phyloP scores from a whole-genome alignment of 192 early-diverging fungal genomes.

The Gryganskiella cystojenkinii region DNA sequence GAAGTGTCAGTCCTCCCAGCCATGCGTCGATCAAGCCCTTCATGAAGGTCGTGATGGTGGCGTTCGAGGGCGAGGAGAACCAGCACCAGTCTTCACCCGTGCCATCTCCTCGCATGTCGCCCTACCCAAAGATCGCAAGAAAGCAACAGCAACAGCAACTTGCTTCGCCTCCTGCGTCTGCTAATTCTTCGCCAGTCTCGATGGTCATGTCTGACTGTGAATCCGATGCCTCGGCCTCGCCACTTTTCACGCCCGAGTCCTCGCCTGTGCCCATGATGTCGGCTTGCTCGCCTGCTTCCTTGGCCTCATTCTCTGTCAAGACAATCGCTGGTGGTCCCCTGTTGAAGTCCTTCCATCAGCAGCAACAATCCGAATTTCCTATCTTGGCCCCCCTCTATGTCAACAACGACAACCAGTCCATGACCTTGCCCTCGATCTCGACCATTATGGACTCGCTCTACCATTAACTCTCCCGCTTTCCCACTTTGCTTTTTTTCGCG shows the following conservation, averaged over 20 bases:
- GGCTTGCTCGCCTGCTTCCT: slow-evolving; percentile 34
- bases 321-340: too few species aligned
- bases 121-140: slow-evolving; percentile 20
- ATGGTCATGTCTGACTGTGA: slow-evolving; percentile 46
- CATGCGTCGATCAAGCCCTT: slow-evolving; percentile 26
- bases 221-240: slow-evolving; percentile 30
- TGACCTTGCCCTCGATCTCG: slow-evolving; percentile 46
- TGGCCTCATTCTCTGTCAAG: slow-evolving; percentile 8
- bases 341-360: neutral
- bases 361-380: neutral
- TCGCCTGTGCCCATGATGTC: slow-evolving; percentile 46
- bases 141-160: neutral
- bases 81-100: slow-evolving; percentile 14
- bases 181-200: slow-evolving; percentile 30
- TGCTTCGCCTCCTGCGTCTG: slow-evolving; percentile 19
- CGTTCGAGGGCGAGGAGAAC: slow-evolving; percentile 8
- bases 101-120: slow-evolving; percentile 12
- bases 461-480: slow-evolving; percentile 1
- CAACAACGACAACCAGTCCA: slow-evolving; percentile 3
- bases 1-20: neutral
- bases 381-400: neutral
- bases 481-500: neutral
- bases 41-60: slow-evolving; percentile 24
- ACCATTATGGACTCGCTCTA: slow-evolving; percentile 22
- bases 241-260: slow-evolving; percentile 60